A percentile compares a stretch with the other conserved stretches of the same genome.
These are phyloP conservation scores for Botrytis squamosa DNA, from an alignment of 2,329 filamentous ascomycete genomes.

Conservation along the genomic window DNA sequence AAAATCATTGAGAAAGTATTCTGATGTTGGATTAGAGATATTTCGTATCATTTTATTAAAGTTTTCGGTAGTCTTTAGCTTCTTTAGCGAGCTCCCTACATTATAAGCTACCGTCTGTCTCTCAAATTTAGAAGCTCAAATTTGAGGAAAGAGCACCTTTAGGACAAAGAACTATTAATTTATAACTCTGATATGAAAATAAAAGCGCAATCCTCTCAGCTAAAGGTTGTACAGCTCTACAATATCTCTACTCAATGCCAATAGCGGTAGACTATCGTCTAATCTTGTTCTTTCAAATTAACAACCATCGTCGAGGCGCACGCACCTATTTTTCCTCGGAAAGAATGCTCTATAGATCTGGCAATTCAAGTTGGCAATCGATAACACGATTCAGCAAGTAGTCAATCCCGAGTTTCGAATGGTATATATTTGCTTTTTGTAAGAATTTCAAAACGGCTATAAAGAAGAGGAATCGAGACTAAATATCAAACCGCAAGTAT, in stretches of 20 bases:
- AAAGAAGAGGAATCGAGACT: background rate
- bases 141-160: background rate
- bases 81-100: background rate
- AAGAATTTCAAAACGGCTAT: background rate
- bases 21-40: background rate
- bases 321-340: background rate
- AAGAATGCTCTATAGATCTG: background rate
- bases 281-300: background rate
- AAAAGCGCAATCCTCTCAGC: too few relatives aligned
- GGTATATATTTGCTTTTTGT: background rate
- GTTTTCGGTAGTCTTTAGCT: background rate
- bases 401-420: background rate
- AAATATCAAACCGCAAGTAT: background rate
- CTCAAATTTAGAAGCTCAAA: background rate
- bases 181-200: background rate
- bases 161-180: background rate
- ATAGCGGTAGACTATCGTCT: background rate
- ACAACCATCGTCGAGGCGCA: background rate
- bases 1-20: too few relatives aligned
- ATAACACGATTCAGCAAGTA: too few relatives aligned
- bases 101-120: background rate
- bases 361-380: background rate
- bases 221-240: fast-evolving
- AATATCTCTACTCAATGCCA: background rate
- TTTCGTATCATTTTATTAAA: background rate